Base-by-base conservation (phyloP, 2,329 filamentous ascomycete genomes). In the Microascus cirrosus region DNA sequence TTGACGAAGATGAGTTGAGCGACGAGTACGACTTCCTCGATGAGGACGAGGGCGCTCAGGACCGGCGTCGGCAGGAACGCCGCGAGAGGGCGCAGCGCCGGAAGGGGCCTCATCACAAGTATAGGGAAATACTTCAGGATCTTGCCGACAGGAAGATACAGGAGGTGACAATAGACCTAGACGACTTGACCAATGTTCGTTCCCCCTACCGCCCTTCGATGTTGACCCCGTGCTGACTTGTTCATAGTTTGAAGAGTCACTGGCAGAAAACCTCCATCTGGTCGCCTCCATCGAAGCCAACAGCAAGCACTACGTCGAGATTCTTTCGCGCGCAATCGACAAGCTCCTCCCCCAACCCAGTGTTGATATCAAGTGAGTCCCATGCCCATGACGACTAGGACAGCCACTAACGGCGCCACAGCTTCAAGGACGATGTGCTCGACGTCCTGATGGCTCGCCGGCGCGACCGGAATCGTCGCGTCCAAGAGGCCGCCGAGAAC, bases 401-500 rank as follows among this genome's bases (percentile, higher is more conserved):
- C 11, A 25, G 2, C 6, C 36, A 18, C 55, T 57, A 57, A 57
- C 45, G 5, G n/a, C 18, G 13, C n/a, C 35, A 58, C 63, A 90
- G 87, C 64, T 97, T 96, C 80, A 97, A 97, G 71, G 92, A 96
- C 67, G 94, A 99, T 72, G 92, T 97, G 11, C 80, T 99, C 51
- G 94, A 99, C 72, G 90, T 99, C 34, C 87, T 99, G 67, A 95
- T 96, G 87, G 89, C 90, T 48, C 90, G 95, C 68, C 86, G 94
- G 65, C 85, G 89, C 65, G 87, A 86, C 65, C 85, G 91, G 64
- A 97, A 99, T 70, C 87, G 90, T 63, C 85, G 86, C 51, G 79
- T 95, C 61, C 74, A 79, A 22, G 79, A 84, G 63, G 79, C 81
- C n/a, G 82, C 84, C 25, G 86, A 89, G 64, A 74, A 81, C 66